Evolutionary conservation across 139 green algal species (phyloP), one percentile per base, ranked within the genome.

Genomic region (Astrephomene gubernaculifera): DNA sequence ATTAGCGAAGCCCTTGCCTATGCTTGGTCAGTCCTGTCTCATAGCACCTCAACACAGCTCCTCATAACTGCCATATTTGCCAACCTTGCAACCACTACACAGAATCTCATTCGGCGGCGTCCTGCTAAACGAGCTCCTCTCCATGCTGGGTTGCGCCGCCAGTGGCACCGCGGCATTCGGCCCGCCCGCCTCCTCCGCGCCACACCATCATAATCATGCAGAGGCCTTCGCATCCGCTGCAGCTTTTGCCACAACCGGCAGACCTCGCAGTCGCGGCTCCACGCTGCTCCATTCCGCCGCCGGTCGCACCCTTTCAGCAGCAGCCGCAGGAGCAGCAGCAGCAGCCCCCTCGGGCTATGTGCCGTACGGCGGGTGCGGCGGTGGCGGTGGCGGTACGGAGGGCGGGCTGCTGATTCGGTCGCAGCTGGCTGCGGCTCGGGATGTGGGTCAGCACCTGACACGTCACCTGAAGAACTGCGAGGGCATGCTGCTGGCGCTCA

Each of bases 381-480:
- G 10, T 4, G 60, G 29, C 17, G 76, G 72, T 24, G 52, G 35
- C 72, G 76, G 57, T 29, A 31, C 19, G 17, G 29, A 9, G 8
- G 74, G 39, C 2, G 9, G 36, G 38, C 33, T 69, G 76, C 10
- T 4, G 24, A 33, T 85, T 63, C 25, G 79, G 7, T 17, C 64
- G 9, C 43, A 76, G 44, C 44, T 85, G 79, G 44, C 44, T 4
- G 35, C 44, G 9, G 79, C 79, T 3, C 79, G 79, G 3, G 79
- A 85, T 45, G 57, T 43, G 31, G 38, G 31, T 5, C 79, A 85
- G 79, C 61, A 85, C 33, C 38, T 85, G 43, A 85, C 67, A 8
- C 60, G 60, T 33, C 79, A 85, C 44, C 43, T 85, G 17, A 85
- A 85, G 79, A 85, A 85, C 44, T 35, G 75, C 22, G 79, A 85